Base-by-base conservation (phyloP, 345 rosid genomes). In the Ailanthus altissimus region DNA sequence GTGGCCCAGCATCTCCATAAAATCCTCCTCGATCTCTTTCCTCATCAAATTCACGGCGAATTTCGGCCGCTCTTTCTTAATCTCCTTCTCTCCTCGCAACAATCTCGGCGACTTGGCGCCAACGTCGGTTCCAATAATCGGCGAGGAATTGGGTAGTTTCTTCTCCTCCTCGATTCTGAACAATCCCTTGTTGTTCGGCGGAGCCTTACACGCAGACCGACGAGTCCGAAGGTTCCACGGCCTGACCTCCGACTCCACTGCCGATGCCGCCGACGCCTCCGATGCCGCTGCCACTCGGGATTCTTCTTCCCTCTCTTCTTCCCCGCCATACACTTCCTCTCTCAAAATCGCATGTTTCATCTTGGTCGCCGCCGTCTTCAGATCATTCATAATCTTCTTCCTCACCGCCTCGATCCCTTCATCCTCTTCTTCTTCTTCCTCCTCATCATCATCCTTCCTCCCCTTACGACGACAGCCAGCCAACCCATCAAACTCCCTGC, bases 171-270 rank as follows among this genome's bases (percentile, higher is more conserved):
- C 87, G 15, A 68, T 64, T 46, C 26, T 69, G 21, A 80, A 32
- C 38, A 32, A 65, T 14, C 78, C 84, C 23, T 72, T 81, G 21
- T 56, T 61, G 72, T 46, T 32, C 79, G 84, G 8, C 65, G 89
- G 89, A 28, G 84, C 88, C 80, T 90, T 90, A 56, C 90, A 86
- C 5, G 89, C 85, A 0, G 89, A 85, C 77, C 90, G 88, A 74
- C 94, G 87, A 40, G 90, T 94, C 69, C 97, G 82, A 78, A 94
- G 86, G 82, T 92, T 94, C 97, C 97, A 94, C 50, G 94, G 97
- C 80, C 82, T 78, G 10, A 36, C 53, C 59, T 63, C 79, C 79
- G 68, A 66, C 58, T 63, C 54, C 26, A 28, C 75, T 14, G 45
- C 53, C 23, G 6, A n/a, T 6, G 32, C 71, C 23, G 61, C 77